Percentiles rank a stretch among this genome's conserved stretches.
Conservation (phyloP, 805 yeast species). For the Diddensiella caesifluorescens region DNA sequence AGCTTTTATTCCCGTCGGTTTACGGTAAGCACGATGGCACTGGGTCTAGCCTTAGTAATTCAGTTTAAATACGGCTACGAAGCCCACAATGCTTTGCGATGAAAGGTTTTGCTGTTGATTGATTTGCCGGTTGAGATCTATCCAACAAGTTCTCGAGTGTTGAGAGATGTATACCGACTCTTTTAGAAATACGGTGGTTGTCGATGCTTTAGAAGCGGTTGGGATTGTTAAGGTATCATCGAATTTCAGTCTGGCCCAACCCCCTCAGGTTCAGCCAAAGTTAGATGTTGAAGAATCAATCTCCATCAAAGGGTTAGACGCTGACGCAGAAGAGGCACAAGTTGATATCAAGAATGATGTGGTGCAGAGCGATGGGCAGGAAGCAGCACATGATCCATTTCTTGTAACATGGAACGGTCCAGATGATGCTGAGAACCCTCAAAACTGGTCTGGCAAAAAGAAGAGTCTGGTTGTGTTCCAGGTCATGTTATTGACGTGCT, state of each 20-base stretch:
- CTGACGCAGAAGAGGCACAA: not conserved
- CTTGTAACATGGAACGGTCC: slow-evolving; percentile 32
- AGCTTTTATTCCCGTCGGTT: too few relatives aligned
- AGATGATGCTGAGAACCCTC: slow-evolving; percentile 50
- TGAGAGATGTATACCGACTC: slow-evolving; percentile 4
- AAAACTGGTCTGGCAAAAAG: slow-evolving; percentile 44
- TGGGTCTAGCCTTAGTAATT: too few relatives aligned
- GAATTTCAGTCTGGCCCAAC: slow-evolving; percentile 6
- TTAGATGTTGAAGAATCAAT: not conserved
- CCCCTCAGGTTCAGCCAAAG: not conserved
- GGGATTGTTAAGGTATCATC: slow-evolving; percentile 3
- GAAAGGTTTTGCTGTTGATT: too few relatives aligned
- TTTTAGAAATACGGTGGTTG: slow-evolving; percentile 6
- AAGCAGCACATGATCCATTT: slow-evolving; percentile 15
- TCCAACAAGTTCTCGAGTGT: too few relatives aligned
- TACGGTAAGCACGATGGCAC: too few relatives aligned
- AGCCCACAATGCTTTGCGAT: too few relatives aligned
- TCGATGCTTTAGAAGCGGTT: slow-evolving; percentile 7
- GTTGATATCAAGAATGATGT: not conserved
- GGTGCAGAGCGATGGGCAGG: not conserved
- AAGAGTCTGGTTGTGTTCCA: slow-evolving; percentile 37
- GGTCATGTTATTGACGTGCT: slow-evolving; percentile 39
- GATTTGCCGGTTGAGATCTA: too few relatives aligned
- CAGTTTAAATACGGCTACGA: too few relatives aligned
- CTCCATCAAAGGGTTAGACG: not conserved